These are phyloP conservation scores for Heterotrichella gracilis DNA, from an alignment of 352 stramenopile species.

Conservation along the genomic window DNA sequence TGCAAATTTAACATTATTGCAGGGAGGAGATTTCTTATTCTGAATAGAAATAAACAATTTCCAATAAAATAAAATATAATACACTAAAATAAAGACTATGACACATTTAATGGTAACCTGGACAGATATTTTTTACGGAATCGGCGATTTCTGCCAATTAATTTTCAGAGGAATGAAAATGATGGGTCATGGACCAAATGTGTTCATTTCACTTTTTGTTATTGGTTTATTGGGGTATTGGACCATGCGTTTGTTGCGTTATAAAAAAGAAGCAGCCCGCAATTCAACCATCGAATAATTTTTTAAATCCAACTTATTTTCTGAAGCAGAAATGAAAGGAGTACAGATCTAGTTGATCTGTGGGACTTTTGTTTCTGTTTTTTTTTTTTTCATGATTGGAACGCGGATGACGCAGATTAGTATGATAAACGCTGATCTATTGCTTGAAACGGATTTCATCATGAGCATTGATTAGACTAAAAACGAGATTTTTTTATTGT, in stretches of 20 bases:
- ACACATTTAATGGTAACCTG: not conserved
- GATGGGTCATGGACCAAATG: not conserved
- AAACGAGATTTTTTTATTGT: too few relatives aligned
- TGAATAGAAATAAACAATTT: too few relatives aligned
- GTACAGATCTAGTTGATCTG: not conserved
- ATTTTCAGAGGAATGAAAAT: slow-evolving; percentile 3
- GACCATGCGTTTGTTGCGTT: not conserved
- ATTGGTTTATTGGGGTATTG: not conserved
- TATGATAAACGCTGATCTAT: too few relatives aligned
- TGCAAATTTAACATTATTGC: not conserved
- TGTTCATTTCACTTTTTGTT: not conserved
- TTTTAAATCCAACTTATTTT: not conserved
- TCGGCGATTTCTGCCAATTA: not conserved
- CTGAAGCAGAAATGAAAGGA: not conserved
- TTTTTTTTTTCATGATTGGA: not conserved
- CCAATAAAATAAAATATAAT: too few relatives aligned
- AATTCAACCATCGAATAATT: not conserved
- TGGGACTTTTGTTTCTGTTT: not conserved
- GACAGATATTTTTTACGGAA: not conserved
- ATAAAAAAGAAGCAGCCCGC: not conserved
- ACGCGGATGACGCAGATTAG: too few relatives aligned
- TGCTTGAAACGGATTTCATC: too few relatives aligned
- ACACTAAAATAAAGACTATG: too few relatives aligned
- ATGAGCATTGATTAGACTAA: too few relatives aligned
- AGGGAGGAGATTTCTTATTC: not conserved